Percentiles rank a stretch among this genome's conserved stretches.
Conservation (phyloP, 768 basidiomycete species). For the Lentinula boryana region DNA sequence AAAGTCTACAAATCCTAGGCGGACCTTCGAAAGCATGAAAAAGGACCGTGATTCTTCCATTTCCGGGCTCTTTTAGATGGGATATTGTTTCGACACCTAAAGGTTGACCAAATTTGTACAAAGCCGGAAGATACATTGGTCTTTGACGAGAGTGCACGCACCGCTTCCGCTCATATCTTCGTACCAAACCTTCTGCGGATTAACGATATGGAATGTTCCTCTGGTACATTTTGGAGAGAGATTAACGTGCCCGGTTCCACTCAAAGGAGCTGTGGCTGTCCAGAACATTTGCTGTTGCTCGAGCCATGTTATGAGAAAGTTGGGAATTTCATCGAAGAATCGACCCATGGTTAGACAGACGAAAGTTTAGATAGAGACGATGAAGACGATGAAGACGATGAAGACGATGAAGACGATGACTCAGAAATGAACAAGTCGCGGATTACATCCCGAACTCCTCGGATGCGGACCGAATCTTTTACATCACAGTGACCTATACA, state of each 20-base stretch:
- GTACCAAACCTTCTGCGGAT: constrained; percentile 58
- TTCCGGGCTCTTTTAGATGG: constrained; percentile 48
- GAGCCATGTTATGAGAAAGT: constrained; percentile 32
- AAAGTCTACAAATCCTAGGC: constrained; percentile 53
- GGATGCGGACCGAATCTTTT: background rate
- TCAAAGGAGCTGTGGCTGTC: constrained; percentile 41
- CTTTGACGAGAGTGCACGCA: constrained; percentile 19
- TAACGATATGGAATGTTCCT: constrained; percentile 53
- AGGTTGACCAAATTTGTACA: background rate
- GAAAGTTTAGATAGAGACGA: too few species aligned
- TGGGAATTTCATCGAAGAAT: constrained; percentile 35
- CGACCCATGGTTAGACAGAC: constrained; percentile 26
- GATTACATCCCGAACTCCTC: background rate
- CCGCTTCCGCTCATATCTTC: constrained; percentile 71
- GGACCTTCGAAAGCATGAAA: constrained; percentile 59
- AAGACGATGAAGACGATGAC: too few species aligned
- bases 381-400: too few species aligned
- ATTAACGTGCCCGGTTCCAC: constrained; percentile 35
- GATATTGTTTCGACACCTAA: constrained; percentile 53
- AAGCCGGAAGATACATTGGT: background rate
- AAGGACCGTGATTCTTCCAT: constrained; percentile 54
- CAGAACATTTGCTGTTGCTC: constrained; percentile 39
- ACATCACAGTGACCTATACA: background rate
- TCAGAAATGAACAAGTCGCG: background rate
- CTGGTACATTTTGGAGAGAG: constrained; percentile 38